Evolutionary conservation across 179 eudicot species (phyloP).

Genomic region (Dionaea muscipula): DNA sequence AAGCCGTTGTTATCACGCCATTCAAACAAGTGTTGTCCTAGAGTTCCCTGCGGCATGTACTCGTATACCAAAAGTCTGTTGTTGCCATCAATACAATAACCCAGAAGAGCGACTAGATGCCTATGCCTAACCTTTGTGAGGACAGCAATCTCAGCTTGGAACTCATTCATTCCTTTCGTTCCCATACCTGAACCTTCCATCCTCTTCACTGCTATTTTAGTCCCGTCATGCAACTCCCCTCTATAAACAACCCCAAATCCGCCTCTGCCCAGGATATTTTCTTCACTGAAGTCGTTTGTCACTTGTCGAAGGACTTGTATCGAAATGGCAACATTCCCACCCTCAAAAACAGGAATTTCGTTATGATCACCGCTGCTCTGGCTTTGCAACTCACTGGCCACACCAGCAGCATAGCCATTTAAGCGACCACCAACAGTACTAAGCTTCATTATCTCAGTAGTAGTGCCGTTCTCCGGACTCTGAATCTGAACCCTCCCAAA

Average conservation of each 20-base stretch:
- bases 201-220: constrained; percentile 17
- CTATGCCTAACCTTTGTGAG: constrained; percentile 16
- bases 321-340: constrained; percentile 14
- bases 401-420: constrained; percentile 17
- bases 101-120: constrained; percentile 16
- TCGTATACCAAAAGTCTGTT: constrained; percentile 17
- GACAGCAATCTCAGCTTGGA: constrained; percentile 18
- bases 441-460: constrained; percentile 17
- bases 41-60: constrained; percentile 17
- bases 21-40: constrained; percentile 16
- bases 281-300: constrained; percentile 12
- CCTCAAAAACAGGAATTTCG: constrained; percentile 20
- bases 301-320: constrained; percentile 18
- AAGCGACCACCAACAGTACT: constrained; percentile 7
- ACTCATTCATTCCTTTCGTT: constrained; percentile 15
- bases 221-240: constrained; percentile 18
- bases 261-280: constrained; percentile 14
- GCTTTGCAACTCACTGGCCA: constrained; percentile 28
- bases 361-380: constrained; percentile 31
- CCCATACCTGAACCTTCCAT: constrained; percentile 16
- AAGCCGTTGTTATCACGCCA: constrained; percentile 9
- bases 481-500: constrained; percentile 22
- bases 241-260: constrained; percentile 16
- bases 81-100: constrained; percentile 14
- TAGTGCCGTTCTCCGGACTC: constrained; percentile 21